phyloP scores from a whole-genome alignment of 2,329 filamentous ascomycete genomes.

The Colletotrichum zoysiae region DNA sequence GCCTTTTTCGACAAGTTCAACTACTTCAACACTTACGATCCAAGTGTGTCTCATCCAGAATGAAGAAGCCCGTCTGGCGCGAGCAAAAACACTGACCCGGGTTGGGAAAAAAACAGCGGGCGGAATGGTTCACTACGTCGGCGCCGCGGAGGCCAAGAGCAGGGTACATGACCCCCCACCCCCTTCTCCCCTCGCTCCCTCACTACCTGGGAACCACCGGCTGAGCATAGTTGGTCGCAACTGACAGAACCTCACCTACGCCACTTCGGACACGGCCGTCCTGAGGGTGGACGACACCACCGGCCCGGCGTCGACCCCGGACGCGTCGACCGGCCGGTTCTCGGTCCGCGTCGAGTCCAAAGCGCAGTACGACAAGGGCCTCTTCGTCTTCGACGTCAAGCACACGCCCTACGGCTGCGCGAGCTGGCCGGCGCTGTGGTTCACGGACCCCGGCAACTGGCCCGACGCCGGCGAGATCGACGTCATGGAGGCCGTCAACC shows the following conservation, averaged over 20 bases:
- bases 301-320: conserved; percentile 58
- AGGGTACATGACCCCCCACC: conserved; percentile 53
- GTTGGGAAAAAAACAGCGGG: conserved; percentile 47
- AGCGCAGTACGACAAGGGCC: conserved; percentile 68
- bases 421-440: conserved; percentile 76
- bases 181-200: conserved; percentile 1
- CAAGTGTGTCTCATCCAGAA: conserved; percentile 50
- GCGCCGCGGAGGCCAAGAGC: conserved; percentile 54
- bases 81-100: conserved; percentile 17
- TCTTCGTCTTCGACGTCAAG: conserved; percentile 76
- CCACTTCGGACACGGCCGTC: conserved; percentile 62
- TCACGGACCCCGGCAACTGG: conserved; percentile 72
- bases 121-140: conserved; percentile 68
- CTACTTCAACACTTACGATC: conserved; percentile 65
- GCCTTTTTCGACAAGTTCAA: conserved; percentile 68
- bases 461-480: conserved; percentile 75
- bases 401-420: conserved; percentile 74
- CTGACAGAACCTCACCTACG: conserved; percentile 72
- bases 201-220: conserved; percentile 20
- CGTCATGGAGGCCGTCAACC: conserved; percentile 70
- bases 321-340: conserved; percentile 70
- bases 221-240: conserved; percentile 9
- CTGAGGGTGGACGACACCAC: conserved; percentile 72
- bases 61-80: conserved; percentile 27
- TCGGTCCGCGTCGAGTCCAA: conserved; percentile 74